phyloP scores from a whole-genome alignment of 108 stramenopile species.

The Cyclotella cryptica region DNA sequence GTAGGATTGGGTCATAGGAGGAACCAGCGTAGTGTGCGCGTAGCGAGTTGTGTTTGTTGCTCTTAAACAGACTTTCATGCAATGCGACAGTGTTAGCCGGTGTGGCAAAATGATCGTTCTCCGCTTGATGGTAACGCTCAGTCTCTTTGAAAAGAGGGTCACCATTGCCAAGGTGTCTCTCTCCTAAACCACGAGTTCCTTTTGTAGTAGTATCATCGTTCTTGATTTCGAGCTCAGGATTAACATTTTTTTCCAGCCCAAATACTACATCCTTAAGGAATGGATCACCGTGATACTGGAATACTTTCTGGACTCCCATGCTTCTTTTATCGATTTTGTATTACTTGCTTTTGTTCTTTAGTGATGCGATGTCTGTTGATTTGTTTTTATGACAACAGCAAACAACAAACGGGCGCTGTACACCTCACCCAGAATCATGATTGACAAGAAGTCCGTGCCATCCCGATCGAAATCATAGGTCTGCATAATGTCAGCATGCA shows the following conservation, averaged over 20 bases:
- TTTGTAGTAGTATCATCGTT: neutral
- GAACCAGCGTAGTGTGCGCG: neutral
- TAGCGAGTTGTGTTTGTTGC: conserved; percentile 30
- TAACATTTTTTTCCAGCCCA: conserved; percentile 1
- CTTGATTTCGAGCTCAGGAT: neutral
- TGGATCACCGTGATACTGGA: conserved; percentile 35
- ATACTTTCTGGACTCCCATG: conserved; percentile 23
- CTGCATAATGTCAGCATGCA: too few species aligned
- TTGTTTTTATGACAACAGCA: conserved; percentile 18
- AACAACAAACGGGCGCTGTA: neutral
- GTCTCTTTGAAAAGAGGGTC: conserved; percentile 34
- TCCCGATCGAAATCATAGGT: too few species aligned
- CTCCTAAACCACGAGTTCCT: conserved; percentile 11
- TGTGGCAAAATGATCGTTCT: conserved; percentile 11
- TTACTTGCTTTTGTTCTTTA: conserved; percentile 12
- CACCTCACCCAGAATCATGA: neutral
- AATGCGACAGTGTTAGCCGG: conserved; percentile 4
- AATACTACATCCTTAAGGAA: conserved; percentile 18
- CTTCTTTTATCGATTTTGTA: neutral
- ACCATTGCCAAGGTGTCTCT: conserved; percentile 13
- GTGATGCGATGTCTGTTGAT: neutral
- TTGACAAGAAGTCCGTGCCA: neutral
- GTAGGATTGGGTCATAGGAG: conserved; percentile 32
- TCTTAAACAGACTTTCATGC: conserved; percentile 19
- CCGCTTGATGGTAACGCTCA: conserved; percentile 28